Evolutionary conservation across 768 basidiomycete species (phyloP).

Genomic region (Tricholoma saponaceum): DNA sequence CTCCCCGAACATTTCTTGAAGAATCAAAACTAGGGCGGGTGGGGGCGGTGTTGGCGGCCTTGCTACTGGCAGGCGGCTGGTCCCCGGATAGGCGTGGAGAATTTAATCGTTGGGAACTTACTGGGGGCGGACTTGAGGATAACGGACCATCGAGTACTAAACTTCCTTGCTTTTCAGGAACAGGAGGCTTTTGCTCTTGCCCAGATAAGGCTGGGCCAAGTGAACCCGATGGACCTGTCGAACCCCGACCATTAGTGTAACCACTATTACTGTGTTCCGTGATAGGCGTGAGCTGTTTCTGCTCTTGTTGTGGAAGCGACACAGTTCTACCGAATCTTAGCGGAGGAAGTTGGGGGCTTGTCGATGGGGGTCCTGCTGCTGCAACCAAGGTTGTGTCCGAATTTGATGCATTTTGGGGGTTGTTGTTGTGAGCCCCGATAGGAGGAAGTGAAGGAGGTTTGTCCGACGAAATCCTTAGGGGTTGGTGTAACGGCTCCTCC

Average conservation of each 20-base stretch:
- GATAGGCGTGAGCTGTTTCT: slow-evolving; percentile 17
- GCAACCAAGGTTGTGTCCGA: slow-evolving; percentile 8
- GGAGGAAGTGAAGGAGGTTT: slow-evolving; percentile 33
- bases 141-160: slow-evolving; percentile 2
- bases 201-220: not conserved
- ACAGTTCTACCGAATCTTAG: slow-evolving; percentile 39
- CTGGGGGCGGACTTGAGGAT: slow-evolving; percentile 1
- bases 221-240: not conserved
- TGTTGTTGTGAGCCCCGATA: slow-evolving; percentile 18
- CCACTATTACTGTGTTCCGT: slow-evolving; percentile 12
- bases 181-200: slow-evolving; percentile 4
- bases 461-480: slow-evolving; percentile 17
- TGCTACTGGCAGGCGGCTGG: not conserved
- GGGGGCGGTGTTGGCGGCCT: not conserved
- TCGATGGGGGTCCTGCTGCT: not conserved
- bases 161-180: not conserved
- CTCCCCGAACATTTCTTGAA: slow-evolving; percentile 3
- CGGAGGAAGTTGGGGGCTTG: slow-evolving; percentile 56
- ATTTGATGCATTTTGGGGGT: slow-evolving; percentile 10
- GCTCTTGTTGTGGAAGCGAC: slow-evolving; percentile 8
- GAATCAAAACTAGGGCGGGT: slow-evolving; percentile 8
- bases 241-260: slow-evolving; percentile 4
- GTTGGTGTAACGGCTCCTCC: slow-evolving; percentile 14
- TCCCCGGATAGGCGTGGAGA: slow-evolving; percentile 1
- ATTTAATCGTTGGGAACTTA: too few species aligned